A percentile compares a stretch with the other conserved stretches of the same genome.
Evolutionary conservation across 176 grass and related monocot species (phyloP).

Genomic region (Aegilops umbellulata): DNA sequence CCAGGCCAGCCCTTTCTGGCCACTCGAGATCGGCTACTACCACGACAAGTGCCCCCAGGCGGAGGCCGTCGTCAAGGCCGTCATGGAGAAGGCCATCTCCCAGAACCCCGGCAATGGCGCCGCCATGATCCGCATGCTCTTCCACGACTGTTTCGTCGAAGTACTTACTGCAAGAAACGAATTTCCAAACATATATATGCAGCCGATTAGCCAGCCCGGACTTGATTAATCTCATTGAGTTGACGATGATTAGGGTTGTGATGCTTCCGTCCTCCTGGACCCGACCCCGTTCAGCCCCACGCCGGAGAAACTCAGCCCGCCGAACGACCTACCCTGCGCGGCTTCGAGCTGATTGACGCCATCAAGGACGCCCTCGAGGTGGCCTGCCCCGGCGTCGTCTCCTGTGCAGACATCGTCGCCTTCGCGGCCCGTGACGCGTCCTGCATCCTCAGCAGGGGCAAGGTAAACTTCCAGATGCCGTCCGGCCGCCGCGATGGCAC

Average conservation of each 20-base stretch:
- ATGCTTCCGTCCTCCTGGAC: background rate
- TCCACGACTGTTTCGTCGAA: too few species aligned
- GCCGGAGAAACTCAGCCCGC: too few species aligned
- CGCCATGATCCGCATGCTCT: too few species aligned
- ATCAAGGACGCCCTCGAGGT: background rate
- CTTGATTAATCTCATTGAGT: background rate
- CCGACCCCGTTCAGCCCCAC: background rate
- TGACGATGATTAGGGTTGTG: background rate
- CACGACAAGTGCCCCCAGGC: too few species aligned
- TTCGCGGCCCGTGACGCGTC: background rate
- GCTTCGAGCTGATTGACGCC: slow-evolving; percentile 5
- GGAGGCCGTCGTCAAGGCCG: too few species aligned
- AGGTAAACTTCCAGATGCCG: background rate
- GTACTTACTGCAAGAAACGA: too few species aligned
- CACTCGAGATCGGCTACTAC: too few species aligned
- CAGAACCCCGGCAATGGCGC: too few species aligned
- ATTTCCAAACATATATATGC: too few species aligned
- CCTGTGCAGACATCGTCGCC: background rate
- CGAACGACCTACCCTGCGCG: background rate
- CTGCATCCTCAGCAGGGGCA: background rate
- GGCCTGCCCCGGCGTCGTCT: background rate
- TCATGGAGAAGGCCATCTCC: too few species aligned
- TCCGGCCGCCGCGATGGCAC: slow-evolving; percentile 8
- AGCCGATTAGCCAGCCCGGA: too few species aligned
- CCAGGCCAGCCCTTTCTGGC: too few species aligned